Evolutionary conservation across 176 grass and related monocot species (phyloP).

Genomic region (Avena eriantha): DNA sequence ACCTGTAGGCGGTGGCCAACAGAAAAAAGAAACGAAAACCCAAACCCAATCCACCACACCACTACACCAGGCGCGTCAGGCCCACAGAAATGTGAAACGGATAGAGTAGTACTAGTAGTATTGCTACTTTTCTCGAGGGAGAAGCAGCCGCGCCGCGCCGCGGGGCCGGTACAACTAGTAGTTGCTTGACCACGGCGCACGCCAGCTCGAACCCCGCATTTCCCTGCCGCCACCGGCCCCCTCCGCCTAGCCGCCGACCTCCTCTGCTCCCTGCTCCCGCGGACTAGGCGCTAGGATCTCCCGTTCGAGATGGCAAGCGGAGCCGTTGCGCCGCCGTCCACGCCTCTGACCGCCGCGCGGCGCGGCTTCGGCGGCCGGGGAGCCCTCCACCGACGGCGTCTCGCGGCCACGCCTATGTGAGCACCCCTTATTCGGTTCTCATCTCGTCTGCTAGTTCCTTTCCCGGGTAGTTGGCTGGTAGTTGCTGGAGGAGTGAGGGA

Average conservation of each 20-base stretch:
- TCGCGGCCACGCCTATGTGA: conserved; percentile 58
- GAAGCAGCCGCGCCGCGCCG: conserved; percentile 21
- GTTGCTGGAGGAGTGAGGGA: not conserved
- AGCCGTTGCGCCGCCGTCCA: conserved; percentile 38
- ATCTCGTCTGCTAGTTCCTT: not conserved
- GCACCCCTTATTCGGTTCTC: not conserved
- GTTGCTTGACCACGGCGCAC: conserved; percentile 39
- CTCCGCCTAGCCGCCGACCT: not conserved
- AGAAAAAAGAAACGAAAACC: not conserved
- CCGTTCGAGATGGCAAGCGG: conserved; percentile 40
- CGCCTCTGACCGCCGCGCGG: conserved; percentile 33
- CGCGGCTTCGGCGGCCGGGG: conserved; percentile 21
- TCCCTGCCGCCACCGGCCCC: not conserved
- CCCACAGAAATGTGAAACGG: conserved; percentile 45
- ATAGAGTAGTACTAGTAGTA: not conserved
- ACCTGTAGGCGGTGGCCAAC: conserved; percentile 22
- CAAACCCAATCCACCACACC: not conserved
- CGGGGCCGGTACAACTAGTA: conserved; percentile 1
- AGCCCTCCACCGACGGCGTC: conserved; percentile 28
- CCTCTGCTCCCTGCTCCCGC: not conserved
- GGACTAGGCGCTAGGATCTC: not conserved
- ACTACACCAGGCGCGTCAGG: not conserved
- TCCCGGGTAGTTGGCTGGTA: not conserved
- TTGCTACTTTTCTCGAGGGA: not conserved
- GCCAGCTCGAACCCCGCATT: conserved; percentile 32